Evolutionary conservation across 2,329 filamentous ascomycete genomes (phyloP).

Genomic region (Ophiocordyceps robertsii): DNA sequence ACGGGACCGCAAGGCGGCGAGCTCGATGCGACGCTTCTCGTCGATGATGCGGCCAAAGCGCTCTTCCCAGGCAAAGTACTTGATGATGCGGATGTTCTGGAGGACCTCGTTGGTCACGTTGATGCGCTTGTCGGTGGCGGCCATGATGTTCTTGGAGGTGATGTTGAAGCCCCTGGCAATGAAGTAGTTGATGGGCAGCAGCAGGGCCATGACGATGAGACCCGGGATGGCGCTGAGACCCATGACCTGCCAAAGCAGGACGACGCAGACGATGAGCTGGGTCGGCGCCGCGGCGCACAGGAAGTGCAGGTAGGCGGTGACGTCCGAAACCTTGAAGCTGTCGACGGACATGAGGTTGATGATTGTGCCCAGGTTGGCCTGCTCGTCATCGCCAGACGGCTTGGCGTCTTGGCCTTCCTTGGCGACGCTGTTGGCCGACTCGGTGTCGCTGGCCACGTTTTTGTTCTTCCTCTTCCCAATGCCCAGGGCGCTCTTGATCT

Average conservation of each 20-base stretch:
- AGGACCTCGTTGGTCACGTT: slow-evolving; percentile 94
- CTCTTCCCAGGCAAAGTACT: slow-evolving; percentile 97
- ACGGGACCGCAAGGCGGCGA: slow-evolving; percentile 63
- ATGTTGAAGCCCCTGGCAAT: slow-evolving; percentile 76
- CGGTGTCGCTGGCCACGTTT: slow-evolving; percentile 19
- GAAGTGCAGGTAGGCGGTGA: slow-evolving; percentile 91
- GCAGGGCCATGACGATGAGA: slow-evolving; percentile 75
- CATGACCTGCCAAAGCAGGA: slow-evolving; percentile 77
- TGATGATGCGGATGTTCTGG: slow-evolving; percentile 97
- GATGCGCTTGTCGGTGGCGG: slow-evolving; percentile 88
- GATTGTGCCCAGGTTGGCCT: slow-evolving; percentile 92
- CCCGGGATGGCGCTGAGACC: slow-evolving; percentile 89
- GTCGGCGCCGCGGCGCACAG: slow-evolving; percentile 85
- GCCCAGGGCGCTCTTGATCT: slow-evolving; percentile 43
- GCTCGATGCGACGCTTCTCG: slow-evolving; percentile 70
- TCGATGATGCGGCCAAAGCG: slow-evolving; percentile 78
- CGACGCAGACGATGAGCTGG: slow-evolving; percentile 69
- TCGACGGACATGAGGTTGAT: slow-evolving; percentile 99
- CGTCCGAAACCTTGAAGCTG: slow-evolving; percentile 95
- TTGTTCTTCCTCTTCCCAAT: slow-evolving; percentile 45
- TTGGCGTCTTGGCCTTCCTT: slow-evolving; percentile 24
- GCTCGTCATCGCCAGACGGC: slow-evolving; percentile 39
- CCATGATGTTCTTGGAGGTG: slow-evolving; percentile 83
- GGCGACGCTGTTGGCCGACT: slow-evolving; percentile 18
- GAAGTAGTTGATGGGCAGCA: slow-evolving; percentile 80